These are phyloP conservation scores for Pyracantha coccinea DNA, from an alignment of 331 rosid species.

Conservation along the genomic window DNA sequence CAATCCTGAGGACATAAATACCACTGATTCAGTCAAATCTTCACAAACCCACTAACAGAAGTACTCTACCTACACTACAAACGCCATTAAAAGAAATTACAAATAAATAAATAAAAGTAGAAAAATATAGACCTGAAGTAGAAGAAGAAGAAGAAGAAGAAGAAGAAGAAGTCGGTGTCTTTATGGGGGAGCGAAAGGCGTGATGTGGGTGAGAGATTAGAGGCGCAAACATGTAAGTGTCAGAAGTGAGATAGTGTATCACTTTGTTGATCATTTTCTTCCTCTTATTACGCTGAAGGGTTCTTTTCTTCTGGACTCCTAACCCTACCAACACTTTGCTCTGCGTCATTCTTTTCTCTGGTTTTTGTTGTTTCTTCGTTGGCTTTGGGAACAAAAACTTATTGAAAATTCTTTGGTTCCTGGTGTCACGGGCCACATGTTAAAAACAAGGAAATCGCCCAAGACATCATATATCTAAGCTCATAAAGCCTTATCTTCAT, in stretches of 20 bases:
- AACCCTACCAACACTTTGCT: conserved; percentile 10
- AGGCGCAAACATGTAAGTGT: conserved; percentile 60
- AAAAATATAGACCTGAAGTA: conserved; percentile 13
- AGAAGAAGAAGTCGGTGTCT: not conserved
- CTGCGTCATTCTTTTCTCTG: conserved; percentile 19
- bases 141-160: too few relatives aligned
- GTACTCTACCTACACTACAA: not conserved
- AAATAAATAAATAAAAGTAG: not conserved
- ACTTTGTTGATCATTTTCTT: conserved; percentile 26
- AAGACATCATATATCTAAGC: too few relatives aligned
- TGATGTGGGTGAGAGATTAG: conserved; percentile 26
- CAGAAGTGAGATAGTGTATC: conserved; percentile 43
- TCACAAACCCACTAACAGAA: not conserved
- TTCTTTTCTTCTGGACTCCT: conserved; percentile 24
- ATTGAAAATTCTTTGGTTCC: not conserved
- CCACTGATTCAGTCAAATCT: not conserved
- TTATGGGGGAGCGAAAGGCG: conserved; percentile 8
- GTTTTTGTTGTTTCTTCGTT: not conserved
- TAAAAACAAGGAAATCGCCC: too few relatives aligned
- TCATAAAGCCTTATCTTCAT: too few relatives aligned
- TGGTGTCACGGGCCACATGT: too few relatives aligned
- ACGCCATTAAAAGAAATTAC: not conserved
- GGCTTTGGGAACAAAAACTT: not conserved
- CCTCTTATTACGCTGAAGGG: conserved; percentile 31
- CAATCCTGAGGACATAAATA: conserved; percentile 20